A percentile compares a stretch with the other conserved stretches of the same genome.
phyloP scores from a whole-genome alignment of 768 basidiomycete species.

The Termitomyces sp. region DNA sequence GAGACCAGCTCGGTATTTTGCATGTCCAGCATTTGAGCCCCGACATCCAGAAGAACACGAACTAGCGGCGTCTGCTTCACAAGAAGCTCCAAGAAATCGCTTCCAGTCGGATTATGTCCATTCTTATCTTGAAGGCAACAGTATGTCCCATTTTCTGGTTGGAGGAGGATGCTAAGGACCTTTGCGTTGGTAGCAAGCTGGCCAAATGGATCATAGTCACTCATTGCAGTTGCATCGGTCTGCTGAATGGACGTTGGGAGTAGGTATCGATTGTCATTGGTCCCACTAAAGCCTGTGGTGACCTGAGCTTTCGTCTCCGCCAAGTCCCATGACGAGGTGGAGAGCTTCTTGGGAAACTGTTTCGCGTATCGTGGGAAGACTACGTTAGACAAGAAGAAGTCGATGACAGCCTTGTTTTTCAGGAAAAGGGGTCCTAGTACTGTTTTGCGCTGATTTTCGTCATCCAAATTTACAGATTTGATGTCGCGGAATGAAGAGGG shows the following conservation, averaged over 20 bases:
- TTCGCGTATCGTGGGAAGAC: conserved; percentile 48
- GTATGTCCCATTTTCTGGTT: conserved; percentile 34
- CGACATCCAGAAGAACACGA: conserved; percentile 47
- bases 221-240: background rate
- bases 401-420: conserved; percentile 30
- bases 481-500: conserved; percentile 24
- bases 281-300: conserved; percentile 51
- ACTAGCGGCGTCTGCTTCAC: conserved; percentile 30
- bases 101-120: conserved; percentile 15
- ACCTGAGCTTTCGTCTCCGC: conserved; percentile 28
- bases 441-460: conserved; percentile 23
- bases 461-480: conserved; percentile 36
- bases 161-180: conserved; percentile 32
- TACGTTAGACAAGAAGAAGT: conserved; percentile 39
- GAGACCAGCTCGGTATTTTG: conserved; percentile 33
- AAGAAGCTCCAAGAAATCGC: conserved; percentile 24
- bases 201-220: conserved; percentile 22
- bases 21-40: conserved; percentile 51
- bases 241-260: conserved; percentile 31
- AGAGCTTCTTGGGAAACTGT: conserved; percentile 40
- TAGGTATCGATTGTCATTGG: conserved; percentile 41
- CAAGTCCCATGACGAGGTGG: conserved; percentile 49
- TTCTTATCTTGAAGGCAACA: conserved; percentile 16
- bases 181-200: conserved; percentile 44
- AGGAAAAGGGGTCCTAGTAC: conserved; percentile 28